Evolutionary conservation across 257 asterid species (phyloP).

Genomic region (Solanum boliviense): DNA sequence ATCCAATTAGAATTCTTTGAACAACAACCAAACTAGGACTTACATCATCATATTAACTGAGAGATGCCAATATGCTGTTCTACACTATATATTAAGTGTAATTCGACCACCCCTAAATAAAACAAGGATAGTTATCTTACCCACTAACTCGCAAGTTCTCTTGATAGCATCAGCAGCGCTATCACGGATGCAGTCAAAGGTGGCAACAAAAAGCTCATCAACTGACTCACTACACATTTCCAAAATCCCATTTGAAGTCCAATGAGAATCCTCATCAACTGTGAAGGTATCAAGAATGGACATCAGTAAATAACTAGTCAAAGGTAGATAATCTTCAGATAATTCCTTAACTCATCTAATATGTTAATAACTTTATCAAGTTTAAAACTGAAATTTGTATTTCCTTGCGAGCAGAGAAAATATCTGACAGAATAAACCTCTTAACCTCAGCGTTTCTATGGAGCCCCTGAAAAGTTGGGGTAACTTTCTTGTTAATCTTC

Average conservation of each 20-base stretch:
- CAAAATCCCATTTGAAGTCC: conserved; percentile 27
- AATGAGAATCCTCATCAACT: conserved; percentile 35
- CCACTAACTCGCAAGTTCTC: conserved; percentile 56
- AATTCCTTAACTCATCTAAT: neutral
- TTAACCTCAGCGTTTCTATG: neutral
- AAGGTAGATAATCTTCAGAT: neutral
- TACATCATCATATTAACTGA: neutral
- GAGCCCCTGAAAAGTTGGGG: neutral
- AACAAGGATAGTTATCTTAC: conserved; percentile 27
- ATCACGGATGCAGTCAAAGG: conserved; percentile 77
- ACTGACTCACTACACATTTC: conserved; percentile 52
- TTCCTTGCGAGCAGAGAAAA: neutral
- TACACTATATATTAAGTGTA: neutral
- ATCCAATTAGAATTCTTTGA: neutral
- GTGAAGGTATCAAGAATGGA: conserved; percentile 18
- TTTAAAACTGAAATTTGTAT: neutral
- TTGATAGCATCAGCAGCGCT: conserved; percentile 65
- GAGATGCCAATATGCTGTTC: neutral
- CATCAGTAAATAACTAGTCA: neutral
- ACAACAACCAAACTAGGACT: neutral
- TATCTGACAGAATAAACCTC: neutral
- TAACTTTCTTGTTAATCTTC: neutral
- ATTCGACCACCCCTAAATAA: neutral
- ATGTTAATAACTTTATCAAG: neutral
- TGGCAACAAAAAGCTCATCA: conserved; percentile 88